Evolutionary conservation across 495 filamentous ascomycete genomes (phyloP).

Genomic region (Daldinia concentrica): DNA sequence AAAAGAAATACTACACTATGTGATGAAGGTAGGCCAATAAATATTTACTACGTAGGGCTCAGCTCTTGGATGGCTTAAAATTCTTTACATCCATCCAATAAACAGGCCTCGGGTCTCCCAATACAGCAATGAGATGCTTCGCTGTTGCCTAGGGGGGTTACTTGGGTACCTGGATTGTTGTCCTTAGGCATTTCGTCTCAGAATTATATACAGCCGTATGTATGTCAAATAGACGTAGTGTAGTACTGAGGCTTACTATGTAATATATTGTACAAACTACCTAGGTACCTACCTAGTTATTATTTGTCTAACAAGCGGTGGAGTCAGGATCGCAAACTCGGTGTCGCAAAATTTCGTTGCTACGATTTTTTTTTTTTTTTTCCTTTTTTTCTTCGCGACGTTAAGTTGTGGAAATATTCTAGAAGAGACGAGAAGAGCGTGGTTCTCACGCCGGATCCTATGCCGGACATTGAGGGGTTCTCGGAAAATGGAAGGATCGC

Average conservation of each 20-base stretch:
- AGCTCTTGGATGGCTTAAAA: neutral
- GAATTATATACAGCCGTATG: slow-evolving; percentile 32
- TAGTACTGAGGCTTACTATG: slow-evolving; percentile 26
- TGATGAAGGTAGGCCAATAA: slow-evolving; percentile 5
- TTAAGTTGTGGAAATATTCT: neutral
- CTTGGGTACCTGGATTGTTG: neutral
- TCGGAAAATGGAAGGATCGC: neutral
- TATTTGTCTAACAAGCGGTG: neutral
- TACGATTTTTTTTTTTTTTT: neutral
- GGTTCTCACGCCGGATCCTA: neutral
- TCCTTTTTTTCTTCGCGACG: neutral
- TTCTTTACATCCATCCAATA: neutral
- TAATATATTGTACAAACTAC: neutral
- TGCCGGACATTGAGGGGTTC: neutral
- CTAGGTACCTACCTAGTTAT: too few relatives aligned
- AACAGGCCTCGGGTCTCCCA: neutral
- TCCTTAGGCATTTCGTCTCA: slow-evolving; percentile 16
- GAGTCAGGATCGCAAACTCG: neutral
- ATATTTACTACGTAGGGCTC: slow-evolving; percentile 1
- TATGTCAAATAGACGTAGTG: neutral
- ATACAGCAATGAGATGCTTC: slow-evolving; percentile 6
- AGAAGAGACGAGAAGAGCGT: neutral
- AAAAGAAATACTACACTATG: neutral
- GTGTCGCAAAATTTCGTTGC: neutral
- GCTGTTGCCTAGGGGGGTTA: slow-evolving; percentile 26